Evolutionary conservation across 1,284 basidiomycete genomes (phyloP).

Genomic region (Marasmius tenuissimus): DNA sequence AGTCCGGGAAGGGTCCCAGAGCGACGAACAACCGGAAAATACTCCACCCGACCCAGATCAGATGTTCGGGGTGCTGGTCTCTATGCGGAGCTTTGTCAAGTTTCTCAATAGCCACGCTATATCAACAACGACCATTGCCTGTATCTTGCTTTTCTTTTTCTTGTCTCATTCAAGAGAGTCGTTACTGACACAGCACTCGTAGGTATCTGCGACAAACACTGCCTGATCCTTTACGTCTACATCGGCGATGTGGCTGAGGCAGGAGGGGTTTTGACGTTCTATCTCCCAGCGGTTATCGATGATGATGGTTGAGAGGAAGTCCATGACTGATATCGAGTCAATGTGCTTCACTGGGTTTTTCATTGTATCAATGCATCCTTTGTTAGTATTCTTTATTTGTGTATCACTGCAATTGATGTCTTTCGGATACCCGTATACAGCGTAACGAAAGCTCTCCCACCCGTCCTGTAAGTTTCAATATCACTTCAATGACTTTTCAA

Average conservation of each 20-base stretch:
- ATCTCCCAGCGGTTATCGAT: constrained; percentile 71
- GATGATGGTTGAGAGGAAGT: constrained; percentile 26
- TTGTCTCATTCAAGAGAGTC: not conserved
- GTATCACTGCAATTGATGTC: too few species aligned
- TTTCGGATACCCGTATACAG: too few species aligned
- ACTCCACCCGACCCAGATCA: constrained; percentile 47
- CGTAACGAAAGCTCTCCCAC: too few species aligned
- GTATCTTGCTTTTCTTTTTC: constrained; percentile 42
- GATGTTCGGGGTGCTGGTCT: constrained; percentile 68
- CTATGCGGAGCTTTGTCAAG: constrained; percentile 77
- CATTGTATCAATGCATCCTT: too few species aligned
- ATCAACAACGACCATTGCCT: constrained; percentile 86
- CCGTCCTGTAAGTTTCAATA: too few species aligned
- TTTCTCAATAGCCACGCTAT: constrained; percentile 84
- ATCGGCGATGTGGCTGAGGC: constrained; percentile 82
- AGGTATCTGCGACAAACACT: constrained; percentile 86
- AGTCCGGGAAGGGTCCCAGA: constrained; percentile 23
- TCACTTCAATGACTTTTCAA: too few species aligned
- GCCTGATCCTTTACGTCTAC: constrained; percentile 88
- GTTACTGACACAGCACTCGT: constrained; percentile 3
- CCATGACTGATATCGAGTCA: too few species aligned
- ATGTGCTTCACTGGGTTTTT: too few species aligned
- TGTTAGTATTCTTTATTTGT: too few species aligned
- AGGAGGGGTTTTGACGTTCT: constrained; percentile 87
- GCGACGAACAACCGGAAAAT: constrained; percentile 31